Evolutionary conservation across 345 rosid genomes (phyloP).

Genomic region (Camelina hispida): DNA sequence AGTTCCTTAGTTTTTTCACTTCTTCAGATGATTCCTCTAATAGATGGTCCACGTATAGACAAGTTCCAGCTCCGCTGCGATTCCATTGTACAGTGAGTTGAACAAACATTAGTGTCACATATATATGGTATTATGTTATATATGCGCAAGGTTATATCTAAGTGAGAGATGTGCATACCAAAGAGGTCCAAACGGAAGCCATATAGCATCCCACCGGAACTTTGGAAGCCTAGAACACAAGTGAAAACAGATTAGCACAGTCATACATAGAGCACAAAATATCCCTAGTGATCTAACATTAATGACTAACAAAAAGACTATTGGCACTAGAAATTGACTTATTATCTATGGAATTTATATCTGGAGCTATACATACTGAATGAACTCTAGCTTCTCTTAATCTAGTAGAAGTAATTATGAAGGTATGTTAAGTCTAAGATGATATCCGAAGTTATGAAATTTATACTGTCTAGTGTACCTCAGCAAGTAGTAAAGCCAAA

Average conservation of each 20-base stretch:
- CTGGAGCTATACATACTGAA: neutral
- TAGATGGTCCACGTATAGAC: constrained; percentile 72
- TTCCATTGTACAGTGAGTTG: constrained; percentile 2
- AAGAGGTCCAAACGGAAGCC: constrained; percentile 94
- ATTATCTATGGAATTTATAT: neutral
- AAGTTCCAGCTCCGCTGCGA: constrained; percentile 70
- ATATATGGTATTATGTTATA: neutral
- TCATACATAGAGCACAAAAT: neutral
- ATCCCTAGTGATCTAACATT: neutral
- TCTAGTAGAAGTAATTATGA: neutral
- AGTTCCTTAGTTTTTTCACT: constrained; percentile 76
- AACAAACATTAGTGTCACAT: neutral
- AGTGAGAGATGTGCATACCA: constrained; percentile 51
- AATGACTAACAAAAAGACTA: neutral
- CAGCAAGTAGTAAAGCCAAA: constrained; percentile 81
- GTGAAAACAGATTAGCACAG: neutral
- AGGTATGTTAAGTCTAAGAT: neutral
- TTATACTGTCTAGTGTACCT: constrained; percentile 53
- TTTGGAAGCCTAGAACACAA: constrained; percentile 60
- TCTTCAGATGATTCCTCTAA: constrained; percentile 76
- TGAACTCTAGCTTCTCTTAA: neutral
- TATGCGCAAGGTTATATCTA: neutral
- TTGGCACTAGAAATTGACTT: neutral
- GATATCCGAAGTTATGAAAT: neutral
- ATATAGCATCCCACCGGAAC: constrained; percentile 85